phyloP scores from a whole-genome alignment of 1,139 yeast species.

The Debaryomycetaceae sp. region DNA sequence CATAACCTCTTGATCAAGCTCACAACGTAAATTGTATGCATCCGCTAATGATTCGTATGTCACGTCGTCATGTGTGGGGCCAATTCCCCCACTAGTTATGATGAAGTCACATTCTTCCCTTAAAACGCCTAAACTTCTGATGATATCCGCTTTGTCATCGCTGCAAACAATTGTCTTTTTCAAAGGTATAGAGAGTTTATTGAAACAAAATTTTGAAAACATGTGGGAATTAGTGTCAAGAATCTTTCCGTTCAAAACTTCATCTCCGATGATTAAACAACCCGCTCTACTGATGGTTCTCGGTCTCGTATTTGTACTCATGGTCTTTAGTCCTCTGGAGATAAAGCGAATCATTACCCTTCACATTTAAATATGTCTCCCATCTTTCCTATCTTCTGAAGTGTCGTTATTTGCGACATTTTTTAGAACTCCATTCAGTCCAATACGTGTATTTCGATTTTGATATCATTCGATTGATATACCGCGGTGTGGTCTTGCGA shows the following conservation, averaged over 20 bases:
- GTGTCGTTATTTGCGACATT: neutral
- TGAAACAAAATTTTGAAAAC: slow-evolving; percentile 70
- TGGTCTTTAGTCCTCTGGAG: neutral
- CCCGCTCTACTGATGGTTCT: slow-evolving; percentile 28
- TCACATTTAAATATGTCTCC: neutral
- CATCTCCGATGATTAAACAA: slow-evolving; percentile 76
- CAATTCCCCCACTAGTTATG: slow-evolving; percentile 81
- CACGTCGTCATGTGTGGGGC: slow-evolving; percentile 88
- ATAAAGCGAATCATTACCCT: neutral
- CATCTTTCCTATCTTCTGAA: neutral
- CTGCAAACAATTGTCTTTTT: slow-evolving; percentile 70
- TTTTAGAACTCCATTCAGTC: too few relatives aligned
- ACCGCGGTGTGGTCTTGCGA: neutral
- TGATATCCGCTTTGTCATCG: slow-evolving; percentile 67
- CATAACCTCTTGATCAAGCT: slow-evolving; percentile 55
- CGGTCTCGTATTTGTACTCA: neutral
- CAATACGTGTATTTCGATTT: too few relatives aligned
- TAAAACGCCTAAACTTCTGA: slow-evolving; percentile 47
- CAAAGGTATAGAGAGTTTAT: slow-evolving; percentile 47
- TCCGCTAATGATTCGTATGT: slow-evolving; percentile 71
- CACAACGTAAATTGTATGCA: slow-evolving; percentile 52
- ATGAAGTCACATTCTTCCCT: slow-evolving; percentile 59
- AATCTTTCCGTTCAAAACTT: slow-evolving; percentile 83
- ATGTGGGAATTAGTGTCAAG: slow-evolving; percentile 70
- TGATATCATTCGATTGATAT: too few relatives aligned